These are phyloP conservation scores for Comarum palustre DNA, from an alignment of 306 rosid genomes.

Conservation along the genomic window DNA sequence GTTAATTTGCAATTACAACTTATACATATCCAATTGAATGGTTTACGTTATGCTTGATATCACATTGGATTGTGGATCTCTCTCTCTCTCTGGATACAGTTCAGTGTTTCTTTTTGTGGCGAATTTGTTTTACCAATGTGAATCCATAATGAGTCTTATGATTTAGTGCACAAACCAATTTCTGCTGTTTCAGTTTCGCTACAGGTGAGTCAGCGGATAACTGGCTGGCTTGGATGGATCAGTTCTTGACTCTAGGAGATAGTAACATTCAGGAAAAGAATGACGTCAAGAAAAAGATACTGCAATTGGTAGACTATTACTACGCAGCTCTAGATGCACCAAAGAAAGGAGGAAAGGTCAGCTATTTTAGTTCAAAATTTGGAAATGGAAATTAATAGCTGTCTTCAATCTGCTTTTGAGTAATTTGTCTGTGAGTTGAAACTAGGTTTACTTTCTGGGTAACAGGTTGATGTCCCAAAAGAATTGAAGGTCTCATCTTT, in stretches of 20 bases:
- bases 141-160: neutral
- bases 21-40: neutral
- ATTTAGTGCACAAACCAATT: slow-evolving; percentile 9
- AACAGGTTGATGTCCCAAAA: slow-evolving; percentile 51
- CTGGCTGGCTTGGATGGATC: slow-evolving; percentile 75
- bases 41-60: neutral
- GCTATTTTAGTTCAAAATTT: slow-evolving; percentile 16
- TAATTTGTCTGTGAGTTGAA: slow-evolving; percentile 1
- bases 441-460: neutral
- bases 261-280: slow-evolving; percentile 29
- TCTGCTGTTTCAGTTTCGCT: slow-evolving; percentile 43
- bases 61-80: neutral
- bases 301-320: slow-evolving; percentile 52
- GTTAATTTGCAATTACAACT: neutral
- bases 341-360: slow-evolving; percentile 68
- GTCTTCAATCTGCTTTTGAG: neutral
- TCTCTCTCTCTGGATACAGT: neutral
- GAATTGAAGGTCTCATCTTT: slow-evolving; percentile 35
- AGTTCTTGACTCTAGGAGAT: slow-evolving; percentile 37
- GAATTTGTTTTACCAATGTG: neutral
- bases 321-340: slow-evolving; percentile 78
- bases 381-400: neutral
- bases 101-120: neutral
- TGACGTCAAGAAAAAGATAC: slow-evolving; percentile 36
- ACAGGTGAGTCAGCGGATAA: slow-evolving; percentile 52